Conservation (phyloP, 148 eudicot species). For the Fallopia convolvulus region DNA sequence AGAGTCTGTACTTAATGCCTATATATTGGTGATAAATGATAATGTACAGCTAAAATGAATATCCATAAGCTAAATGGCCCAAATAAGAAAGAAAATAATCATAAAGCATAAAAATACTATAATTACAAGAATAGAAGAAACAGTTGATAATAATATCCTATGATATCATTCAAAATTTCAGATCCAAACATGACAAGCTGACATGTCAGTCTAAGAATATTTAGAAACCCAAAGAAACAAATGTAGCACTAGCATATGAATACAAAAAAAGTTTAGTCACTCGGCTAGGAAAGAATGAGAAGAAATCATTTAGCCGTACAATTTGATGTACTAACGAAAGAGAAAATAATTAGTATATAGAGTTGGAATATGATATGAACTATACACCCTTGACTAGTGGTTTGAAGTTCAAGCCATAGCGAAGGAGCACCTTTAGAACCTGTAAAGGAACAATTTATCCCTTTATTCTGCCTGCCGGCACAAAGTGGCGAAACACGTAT, state of each 20-base stretch:
- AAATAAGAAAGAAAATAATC: neutral
- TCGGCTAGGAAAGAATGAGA: neutral
- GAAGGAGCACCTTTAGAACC: neutral
- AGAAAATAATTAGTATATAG: neutral
- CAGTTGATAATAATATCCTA: neutral
- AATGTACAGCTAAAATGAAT: neutral
- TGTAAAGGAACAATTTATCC: neutral
- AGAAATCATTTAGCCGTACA: neutral
- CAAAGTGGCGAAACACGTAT: neutral
- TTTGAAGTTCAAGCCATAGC: neutral
- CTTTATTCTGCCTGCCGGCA: neutral
- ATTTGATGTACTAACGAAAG: neutral
- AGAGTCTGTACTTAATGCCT: neutral
- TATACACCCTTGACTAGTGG: neutral
- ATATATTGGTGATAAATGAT: neutral
- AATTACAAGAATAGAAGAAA: neutral
- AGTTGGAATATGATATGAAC: neutral
- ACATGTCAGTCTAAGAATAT: neutral
- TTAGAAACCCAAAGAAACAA: neutral
- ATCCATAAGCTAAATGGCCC: neutral
- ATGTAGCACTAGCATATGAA: neutral
- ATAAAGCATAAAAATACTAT: neutral
- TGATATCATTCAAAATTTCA: neutral
- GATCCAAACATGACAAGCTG: neutral
- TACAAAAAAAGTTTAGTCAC: neutral